Base-by-base conservation (phyloP, 352 stramenopile genomes). In the Phytophthora melonis region DNA sequence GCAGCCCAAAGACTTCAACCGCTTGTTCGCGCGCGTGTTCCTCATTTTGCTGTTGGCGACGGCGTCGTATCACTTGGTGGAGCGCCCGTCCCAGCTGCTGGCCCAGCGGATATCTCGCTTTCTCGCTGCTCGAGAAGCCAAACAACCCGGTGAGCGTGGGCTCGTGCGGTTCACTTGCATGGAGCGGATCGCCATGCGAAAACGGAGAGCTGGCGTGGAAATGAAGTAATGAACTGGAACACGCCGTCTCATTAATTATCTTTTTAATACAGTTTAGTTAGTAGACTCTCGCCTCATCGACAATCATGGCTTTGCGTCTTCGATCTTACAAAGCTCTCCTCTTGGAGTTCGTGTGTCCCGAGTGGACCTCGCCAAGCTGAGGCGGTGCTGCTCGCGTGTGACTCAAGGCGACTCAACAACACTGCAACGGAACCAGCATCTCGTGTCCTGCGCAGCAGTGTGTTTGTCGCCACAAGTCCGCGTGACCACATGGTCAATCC, bases 11-110 rank as follows among this genome's bases (percentile, higher is more conserved):
- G 71, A 67, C 18, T 84, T 83, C 41, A 72, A 90, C 57, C 68
- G 66, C 25, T 69, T 87, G 55, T 83, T 83, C 34, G 63, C 74
- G 3, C 43, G 66, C 14, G 75, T 86, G 41, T 71, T 65, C 10
- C 68, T 87, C 21, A 34, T 81, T 18, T 58, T 78, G n/a, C 39
- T 72, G 27, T 60, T 89, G 7, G 68, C 76, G 27, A 81, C 81
- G 0, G 43, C 63, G 27, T 76, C 70, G 1, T 89, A 85, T 58
- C 63, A 81, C 16, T 6, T 81, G 13, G 32, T 91, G 32, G 82
- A 91, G 74, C 77, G 81, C 50, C 82, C 82, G 49, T 88, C 80
- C 3, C 84, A 88, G 53, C 36, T 76, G 10, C 19, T 88, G 10
- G 81, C 82, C 11, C 66, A 67, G n/a, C 60, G 68, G 21, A 77